Evolutionary conservation across 208 protist genomes (phyloP), one percentile per base, ranked within the genome.

Genomic region (Wallacemonas sp.): DNA sequence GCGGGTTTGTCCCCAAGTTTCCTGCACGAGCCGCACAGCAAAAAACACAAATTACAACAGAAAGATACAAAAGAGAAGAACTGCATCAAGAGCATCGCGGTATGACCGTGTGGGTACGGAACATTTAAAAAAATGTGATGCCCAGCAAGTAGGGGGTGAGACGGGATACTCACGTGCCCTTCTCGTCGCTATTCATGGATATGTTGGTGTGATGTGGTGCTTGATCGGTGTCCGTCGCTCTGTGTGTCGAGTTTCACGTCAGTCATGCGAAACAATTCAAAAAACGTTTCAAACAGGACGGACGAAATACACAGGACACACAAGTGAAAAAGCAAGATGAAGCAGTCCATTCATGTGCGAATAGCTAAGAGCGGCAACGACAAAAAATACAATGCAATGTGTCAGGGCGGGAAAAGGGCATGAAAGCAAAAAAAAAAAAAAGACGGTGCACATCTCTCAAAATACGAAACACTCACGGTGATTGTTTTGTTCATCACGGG

Each of bases 1-100:
- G 61, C 61, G 61, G 61, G 61, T 66, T 66, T 66, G 61, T 66
- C 61, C 61, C 61, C 61, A 66, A 66, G 47, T 66, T 66, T 66
- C 61, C 39, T 49, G 44, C 61, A 49, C 33, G 44, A 44, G 55
- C 31, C 27, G 49, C 42, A 47, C 30, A 39, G 19, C 38, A 47
- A 53, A 59, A 36, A 26, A 14, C 19, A 47, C 38, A 53, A 55
- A 5, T 17, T 55, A 9, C n/a, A n/a, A n/a, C n/a, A n/a, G n/a
- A n/a, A n/a, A n/a, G n/a, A n/a, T n/a, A n/a, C n/a, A n/a, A n/a
- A n/a, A n/a, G n/a, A n/a, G n/a, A n/a, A n/a, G n/a, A n/a, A n/a
- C n/a, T n/a, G n/a, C n/a, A n/a, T n/a, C n/a, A n/a, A n/a, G n/a
- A n/a, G n/a, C n/a, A n/a, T n/a, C n/a, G n/a, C n/a, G n/a, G n/a